A percentile compares a stretch with the other conserved stretches of the same genome.
Evolutionary conservation across 805 yeast species (phyloP).

Genomic region (Candida ipomoeae): DNA sequence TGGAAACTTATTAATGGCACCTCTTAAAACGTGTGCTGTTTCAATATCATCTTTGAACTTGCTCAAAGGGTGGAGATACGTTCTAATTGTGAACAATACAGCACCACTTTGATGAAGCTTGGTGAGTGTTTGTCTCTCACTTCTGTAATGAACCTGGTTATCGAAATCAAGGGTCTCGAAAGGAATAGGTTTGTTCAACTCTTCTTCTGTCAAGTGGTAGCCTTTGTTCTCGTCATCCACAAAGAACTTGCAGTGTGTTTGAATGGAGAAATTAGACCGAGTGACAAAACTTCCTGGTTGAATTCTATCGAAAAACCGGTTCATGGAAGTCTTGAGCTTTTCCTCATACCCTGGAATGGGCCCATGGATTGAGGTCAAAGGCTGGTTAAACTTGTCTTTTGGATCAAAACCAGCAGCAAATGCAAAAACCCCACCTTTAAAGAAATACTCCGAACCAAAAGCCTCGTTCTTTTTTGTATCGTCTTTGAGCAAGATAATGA

Average conservation of each 20-base stretch:
- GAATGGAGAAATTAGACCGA: slow-evolving; percentile 39
- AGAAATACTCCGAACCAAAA: slow-evolving; percentile 36
- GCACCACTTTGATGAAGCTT: slow-evolving; percentile 47
- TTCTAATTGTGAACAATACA: slow-evolving; percentile 50
- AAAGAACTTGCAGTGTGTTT: slow-evolving; percentile 28
- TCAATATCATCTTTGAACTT: slow-evolving; percentile 43
- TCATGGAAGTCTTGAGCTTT: slow-evolving; percentile 39
- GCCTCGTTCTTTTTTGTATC: slow-evolving; percentile 24
- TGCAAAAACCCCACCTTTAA: slow-evolving; percentile 43
- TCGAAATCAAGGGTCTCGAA: slow-evolving; percentile 34
- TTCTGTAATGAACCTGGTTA: slow-evolving; percentile 49
- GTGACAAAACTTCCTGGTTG: slow-evolving; percentile 36
- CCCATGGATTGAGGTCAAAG: slow-evolving; percentile 35
- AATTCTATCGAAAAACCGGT: slow-evolving; percentile 35
- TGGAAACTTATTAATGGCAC: slow-evolving; percentile 63
- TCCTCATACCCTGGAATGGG: slow-evolving; percentile 42
- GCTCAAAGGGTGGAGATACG: slow-evolving; percentile 53
- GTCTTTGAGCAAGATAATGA: slow-evolving; percentile 36
- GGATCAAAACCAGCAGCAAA: slow-evolving; percentile 46
- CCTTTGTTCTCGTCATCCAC: slow-evolving; percentile 41
- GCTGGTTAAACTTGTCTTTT: slow-evolving; percentile 31
- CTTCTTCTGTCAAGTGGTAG: slow-evolving; percentile 28
- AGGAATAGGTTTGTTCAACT: slow-evolving; percentile 22
- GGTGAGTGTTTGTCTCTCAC: slow-evolving; percentile 56
- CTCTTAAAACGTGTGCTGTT: slow-evolving; percentile 48